Conservation (phyloP, 345 rosid species). For the Brassica juncea region DNA sequence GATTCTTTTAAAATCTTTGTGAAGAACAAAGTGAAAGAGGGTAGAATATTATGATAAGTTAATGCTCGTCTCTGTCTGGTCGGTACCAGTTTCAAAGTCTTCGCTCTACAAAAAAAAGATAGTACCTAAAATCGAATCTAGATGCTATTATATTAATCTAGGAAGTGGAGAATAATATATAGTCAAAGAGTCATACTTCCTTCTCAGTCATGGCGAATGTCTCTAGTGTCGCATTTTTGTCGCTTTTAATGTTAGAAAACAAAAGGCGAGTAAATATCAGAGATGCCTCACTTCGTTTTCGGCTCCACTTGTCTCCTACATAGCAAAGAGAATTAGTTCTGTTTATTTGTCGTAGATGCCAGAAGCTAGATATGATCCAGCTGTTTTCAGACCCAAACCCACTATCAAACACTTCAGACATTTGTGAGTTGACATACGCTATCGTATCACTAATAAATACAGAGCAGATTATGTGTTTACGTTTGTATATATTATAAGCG, state of each 20-base stretch:
- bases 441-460: neutral
- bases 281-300: constrained; percentile 36
- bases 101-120: neutral
- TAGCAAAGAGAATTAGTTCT: constrained; percentile 13
- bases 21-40: constrained; percentile 18
- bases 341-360: constrained; percentile 9
- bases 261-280: constrained; percentile 28
- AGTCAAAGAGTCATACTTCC: neutral
- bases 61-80: constrained; percentile 36
- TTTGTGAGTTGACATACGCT: neutral
- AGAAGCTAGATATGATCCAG: constrained; percentile 18
- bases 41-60: constrained; percentile 34
- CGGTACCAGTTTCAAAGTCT: neutral
- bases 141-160: neutral
- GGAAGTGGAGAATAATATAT: constrained; percentile 34
- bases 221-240: neutral
- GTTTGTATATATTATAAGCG: neutral
- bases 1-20: neutral
- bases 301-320: constrained; percentile 37
- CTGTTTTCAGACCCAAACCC: constrained; percentile 5
- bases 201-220: constrained; percentile 25
- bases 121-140: neutral
- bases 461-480: neutral
- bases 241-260: constrained; percentile 18
- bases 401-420: neutral